A percentile compares a stretch with the other conserved stretches of the same genome.
Conservation (phyloP, 164 flowering plant species). For the Chimonanthus salicifolius region DNA sequence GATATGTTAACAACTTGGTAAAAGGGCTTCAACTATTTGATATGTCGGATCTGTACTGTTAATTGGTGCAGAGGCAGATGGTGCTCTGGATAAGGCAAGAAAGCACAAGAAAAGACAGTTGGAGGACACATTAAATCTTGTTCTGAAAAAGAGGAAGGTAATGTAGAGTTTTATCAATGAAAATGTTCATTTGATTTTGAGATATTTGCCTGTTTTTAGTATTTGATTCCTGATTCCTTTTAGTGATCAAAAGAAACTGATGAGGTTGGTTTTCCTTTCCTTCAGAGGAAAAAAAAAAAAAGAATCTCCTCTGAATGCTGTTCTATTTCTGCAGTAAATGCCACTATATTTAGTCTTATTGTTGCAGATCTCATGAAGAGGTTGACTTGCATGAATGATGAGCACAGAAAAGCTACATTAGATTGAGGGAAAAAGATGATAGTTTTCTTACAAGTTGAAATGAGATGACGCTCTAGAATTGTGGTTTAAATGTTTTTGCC, state of each 20-base stretch:
- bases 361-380: neutral
- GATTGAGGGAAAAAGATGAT: neutral
- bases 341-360: neutral
- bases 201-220: too few relatives aligned
- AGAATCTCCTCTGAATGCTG: too few relatives aligned
- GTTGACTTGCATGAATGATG: neutral
- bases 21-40: neutral
- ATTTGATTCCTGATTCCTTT: too few relatives aligned
- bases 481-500: neutral
- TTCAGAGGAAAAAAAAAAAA: too few relatives aligned
- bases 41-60: neutral
- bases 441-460: too few relatives aligned
- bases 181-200: neutral
- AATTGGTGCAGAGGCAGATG: constrained; percentile 82
- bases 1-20: neutral
- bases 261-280: too few relatives aligned
- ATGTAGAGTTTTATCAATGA: neutral
- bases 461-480: neutral
- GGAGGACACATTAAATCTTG: constrained; percentile 92
- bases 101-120: constrained; percentile 98
- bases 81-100: constrained; percentile 97
- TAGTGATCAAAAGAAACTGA: too few relatives aligned
- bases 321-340: neutral
- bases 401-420: neutral
- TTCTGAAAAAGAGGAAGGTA: constrained; percentile 92